These are phyloP conservation scores for Polyporus arcularius DNA, from an alignment of 768 basidiomycete species.

Conservation along the genomic window DNA sequence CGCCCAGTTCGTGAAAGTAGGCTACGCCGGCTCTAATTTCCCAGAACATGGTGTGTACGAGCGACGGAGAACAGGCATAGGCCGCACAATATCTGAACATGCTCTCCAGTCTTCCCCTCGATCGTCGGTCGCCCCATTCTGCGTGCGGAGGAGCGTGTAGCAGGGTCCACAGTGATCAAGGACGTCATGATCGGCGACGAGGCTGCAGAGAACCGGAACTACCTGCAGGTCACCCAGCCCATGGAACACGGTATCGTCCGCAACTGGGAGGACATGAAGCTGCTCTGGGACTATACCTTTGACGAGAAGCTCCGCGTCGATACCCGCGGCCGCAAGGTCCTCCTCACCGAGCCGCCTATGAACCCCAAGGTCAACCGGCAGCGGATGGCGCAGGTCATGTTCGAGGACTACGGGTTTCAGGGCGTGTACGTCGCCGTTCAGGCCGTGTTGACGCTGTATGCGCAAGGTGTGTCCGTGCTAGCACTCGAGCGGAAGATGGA, in stretches of 20 bases:
- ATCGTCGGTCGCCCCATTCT: constrained; percentile 96
- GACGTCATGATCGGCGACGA: constrained; percentile 99
- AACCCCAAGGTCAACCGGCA: constrained; percentile 93
- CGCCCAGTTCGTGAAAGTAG: constrained; percentile 61
- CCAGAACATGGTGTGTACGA: constrained; percentile 52
- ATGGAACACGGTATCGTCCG: constrained; percentile 99
- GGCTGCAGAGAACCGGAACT: constrained; percentile 91
- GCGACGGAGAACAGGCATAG: neutral
- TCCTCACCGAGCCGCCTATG: constrained; percentile 99
- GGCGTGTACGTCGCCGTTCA: constrained; percentile 98
- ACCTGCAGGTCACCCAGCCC: constrained; percentile 94
- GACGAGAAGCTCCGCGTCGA: constrained; percentile 92
- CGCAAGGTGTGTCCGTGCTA: constrained; percentile 75
- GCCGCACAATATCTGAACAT: neutral
- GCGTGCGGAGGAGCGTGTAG: constrained; percentile 94
- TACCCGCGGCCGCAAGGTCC: constrained; percentile 81
- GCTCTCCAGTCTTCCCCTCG: constrained; percentile 82
- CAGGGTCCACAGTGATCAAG: constrained; percentile 75
- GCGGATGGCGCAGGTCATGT: constrained; percentile 97
- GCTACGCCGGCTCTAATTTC: constrained; percentile 66
- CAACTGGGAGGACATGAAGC: constrained; percentile 99
- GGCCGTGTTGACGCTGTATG: constrained; percentile 96
- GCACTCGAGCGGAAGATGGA: neutral
- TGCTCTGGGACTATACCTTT: constrained; percentile 98
- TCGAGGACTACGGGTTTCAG: constrained; percentile 96